Conservation (phyloP, 495 filamentous ascomycete genomes). For the Usnea hakonensis region DNA sequence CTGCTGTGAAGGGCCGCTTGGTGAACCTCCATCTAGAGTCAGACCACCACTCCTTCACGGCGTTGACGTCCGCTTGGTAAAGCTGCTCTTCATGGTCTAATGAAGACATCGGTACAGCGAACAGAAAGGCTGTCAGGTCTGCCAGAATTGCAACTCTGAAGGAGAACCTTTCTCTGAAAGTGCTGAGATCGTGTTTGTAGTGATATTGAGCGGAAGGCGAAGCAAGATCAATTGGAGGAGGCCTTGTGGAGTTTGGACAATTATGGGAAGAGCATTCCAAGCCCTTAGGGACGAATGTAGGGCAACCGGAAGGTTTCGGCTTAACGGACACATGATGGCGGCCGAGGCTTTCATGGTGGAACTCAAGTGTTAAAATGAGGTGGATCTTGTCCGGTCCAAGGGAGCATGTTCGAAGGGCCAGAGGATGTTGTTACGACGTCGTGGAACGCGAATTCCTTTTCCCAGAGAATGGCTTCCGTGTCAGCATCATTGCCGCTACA, state of each 20-base stretch:
- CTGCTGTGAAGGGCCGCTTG: constrained; percentile 85
- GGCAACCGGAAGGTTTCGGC: background rate
- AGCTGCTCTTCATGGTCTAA: constrained; percentile 70
- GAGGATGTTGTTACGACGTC: no score
- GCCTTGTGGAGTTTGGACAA: background rate
- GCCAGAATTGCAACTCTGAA: constrained; percentile 3
- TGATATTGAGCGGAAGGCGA: no score
- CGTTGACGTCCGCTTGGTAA: constrained; percentile 72
- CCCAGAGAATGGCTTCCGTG: no score
- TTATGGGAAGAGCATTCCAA: background rate
- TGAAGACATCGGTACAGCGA: constrained; percentile 35
- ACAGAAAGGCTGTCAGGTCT: constrained; percentile 7
- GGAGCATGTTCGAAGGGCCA: background rate
- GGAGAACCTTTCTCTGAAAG: background rate
- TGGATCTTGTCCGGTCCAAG: constrained; percentile 5
- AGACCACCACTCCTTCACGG: constrained; percentile 89
- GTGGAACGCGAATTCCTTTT: no score
- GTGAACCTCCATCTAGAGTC: constrained; percentile 89
- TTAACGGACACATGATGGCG: background rate
- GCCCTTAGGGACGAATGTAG: background rate
- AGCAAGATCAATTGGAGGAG: background rate
- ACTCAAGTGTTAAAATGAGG: background rate
- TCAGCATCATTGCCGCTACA: no score
- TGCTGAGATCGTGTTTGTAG: no score
- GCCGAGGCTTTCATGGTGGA: constrained; percentile 5